These are phyloP conservation scores for Morella rubra DNA, from an alignment of 306 rosid genomes.

Conservation along the genomic window DNA sequence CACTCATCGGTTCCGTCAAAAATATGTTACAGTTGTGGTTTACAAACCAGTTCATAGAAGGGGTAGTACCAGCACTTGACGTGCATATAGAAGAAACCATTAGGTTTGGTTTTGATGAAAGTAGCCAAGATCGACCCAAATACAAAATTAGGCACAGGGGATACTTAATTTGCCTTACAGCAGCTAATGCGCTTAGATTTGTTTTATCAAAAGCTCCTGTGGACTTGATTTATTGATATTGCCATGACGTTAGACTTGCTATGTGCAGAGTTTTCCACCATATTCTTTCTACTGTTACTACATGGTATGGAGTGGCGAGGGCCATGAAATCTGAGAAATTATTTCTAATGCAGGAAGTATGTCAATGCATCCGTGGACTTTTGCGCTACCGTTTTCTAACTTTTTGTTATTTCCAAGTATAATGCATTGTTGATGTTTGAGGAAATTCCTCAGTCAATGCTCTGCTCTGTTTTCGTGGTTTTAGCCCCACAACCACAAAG, in stretches of 20 bases:
- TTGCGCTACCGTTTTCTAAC: too few species aligned
- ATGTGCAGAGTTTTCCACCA: not conserved
- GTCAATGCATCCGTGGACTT: not conserved
- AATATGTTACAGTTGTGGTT: conserved; percentile 89
- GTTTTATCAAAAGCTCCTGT: not conserved
- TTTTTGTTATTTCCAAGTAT: too few species aligned
- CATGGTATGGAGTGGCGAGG: not conserved
- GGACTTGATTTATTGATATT: conserved; percentile 13
- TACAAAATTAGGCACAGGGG: conserved; percentile 21
- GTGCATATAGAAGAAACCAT: conserved; percentile 17
- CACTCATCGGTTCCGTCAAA: conserved; percentile 86
- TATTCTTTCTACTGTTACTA: not conserved
- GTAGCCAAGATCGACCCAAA: conserved; percentile 27
- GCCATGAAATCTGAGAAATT: not conserved
- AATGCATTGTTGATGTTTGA: too few species aligned
- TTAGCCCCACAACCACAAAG: too few species aligned
- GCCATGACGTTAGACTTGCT: conserved; percentile 4
- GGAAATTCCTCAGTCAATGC: too few species aligned
- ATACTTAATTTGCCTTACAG: conserved; percentile 6
- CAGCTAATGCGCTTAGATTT: not conserved
- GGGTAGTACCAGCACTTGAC: conserved; percentile 43
- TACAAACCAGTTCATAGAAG: conserved; percentile 90
- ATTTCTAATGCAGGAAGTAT: not conserved
- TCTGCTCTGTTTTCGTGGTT: too few species aligned
- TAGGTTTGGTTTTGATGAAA: conserved; percentile 20